phyloP scores from a whole-genome alignment of 2,329 filamentous ascomycete genomes.

The Beauveria bassiana region DNA sequence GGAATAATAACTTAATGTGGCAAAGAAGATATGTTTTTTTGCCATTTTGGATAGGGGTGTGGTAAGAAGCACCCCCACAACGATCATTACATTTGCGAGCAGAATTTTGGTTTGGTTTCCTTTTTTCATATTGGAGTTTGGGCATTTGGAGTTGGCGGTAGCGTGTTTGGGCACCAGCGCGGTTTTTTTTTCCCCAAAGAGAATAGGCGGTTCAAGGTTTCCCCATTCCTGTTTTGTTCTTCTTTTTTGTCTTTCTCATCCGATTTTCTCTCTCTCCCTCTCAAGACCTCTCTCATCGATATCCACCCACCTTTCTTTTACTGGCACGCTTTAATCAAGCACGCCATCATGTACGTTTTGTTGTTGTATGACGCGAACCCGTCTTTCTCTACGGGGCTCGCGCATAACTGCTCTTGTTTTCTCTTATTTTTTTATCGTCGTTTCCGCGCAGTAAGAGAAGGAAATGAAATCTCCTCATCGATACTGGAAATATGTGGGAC shows the following conservation, averaged over 20 bases:
- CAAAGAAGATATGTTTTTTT: background rate
- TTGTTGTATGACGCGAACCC: background rate
- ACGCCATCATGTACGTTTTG: slow-evolving; percentile 1
- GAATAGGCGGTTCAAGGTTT: background rate
- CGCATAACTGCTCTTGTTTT: background rate
- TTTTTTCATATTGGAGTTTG: background rate
- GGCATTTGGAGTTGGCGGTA: slow-evolving; percentile 5
- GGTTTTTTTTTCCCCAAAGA: background rate
- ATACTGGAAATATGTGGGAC: no score
- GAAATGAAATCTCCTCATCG: background rate
- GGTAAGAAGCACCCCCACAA: background rate
- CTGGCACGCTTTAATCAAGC: background rate
- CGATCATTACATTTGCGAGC: slow-evolving; percentile 3
- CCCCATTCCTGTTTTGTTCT: background rate
- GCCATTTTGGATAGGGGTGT: slow-evolving; percentile 1
- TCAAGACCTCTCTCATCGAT: background rate
- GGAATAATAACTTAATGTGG: background rate
- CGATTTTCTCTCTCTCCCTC: background rate
- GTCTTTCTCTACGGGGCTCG: background rate
- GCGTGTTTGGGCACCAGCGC: background rate
- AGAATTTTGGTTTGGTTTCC: background rate
- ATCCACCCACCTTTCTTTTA: background rate
- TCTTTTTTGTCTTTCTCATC: background rate
- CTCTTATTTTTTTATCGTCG: background rate
- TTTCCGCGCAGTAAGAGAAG: background rate